Conservation (phyloP, 106 monocot species). For the Dioscorea zingiberensis region DNA sequence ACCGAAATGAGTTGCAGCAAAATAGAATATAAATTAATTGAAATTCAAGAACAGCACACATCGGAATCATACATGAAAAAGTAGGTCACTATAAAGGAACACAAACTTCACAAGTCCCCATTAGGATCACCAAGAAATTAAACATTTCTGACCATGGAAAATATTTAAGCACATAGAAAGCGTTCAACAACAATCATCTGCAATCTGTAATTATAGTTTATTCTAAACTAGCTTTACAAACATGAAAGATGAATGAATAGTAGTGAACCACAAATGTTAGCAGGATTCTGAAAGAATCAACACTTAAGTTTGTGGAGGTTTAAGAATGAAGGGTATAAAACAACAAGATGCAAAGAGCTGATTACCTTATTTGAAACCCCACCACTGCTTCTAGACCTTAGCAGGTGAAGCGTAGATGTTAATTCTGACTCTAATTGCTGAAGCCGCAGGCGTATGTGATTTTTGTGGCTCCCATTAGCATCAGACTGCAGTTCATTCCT, state of each 20-base stretch:
- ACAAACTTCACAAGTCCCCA: not conserved
- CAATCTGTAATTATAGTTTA: too few species aligned
- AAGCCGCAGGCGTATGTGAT: slow-evolving; percentile 29
- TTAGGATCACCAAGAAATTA: too few species aligned
- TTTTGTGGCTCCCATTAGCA: slow-evolving; percentile 10
- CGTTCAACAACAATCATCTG: too few species aligned
- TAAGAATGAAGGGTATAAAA: not conserved
- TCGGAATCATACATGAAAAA: not conserved
- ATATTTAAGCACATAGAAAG: too few species aligned
- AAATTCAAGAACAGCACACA: not conserved
- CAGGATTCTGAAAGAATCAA: too few species aligned
- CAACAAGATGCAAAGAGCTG: not conserved
- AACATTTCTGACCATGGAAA: too few species aligned
- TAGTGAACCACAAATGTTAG: too few species aligned
- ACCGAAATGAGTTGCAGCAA: not conserved
- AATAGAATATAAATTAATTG: not conserved
- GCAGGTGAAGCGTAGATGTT: slow-evolving; percentile 20
- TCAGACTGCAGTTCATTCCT: slow-evolving; percentile 1
- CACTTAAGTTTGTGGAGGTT: too few species aligned
- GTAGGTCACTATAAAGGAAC: not conserved
- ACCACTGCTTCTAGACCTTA: slow-evolving; percentile 29
- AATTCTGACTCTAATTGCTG: slow-evolving; percentile 53
- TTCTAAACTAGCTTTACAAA: too few species aligned
- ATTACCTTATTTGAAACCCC: slow-evolving; percentile 27
- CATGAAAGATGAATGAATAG: too few species aligned